Conservation (phyloP, 176 grass and related monocot genomes). For the Cenchrus fungigraminus region DNA sequence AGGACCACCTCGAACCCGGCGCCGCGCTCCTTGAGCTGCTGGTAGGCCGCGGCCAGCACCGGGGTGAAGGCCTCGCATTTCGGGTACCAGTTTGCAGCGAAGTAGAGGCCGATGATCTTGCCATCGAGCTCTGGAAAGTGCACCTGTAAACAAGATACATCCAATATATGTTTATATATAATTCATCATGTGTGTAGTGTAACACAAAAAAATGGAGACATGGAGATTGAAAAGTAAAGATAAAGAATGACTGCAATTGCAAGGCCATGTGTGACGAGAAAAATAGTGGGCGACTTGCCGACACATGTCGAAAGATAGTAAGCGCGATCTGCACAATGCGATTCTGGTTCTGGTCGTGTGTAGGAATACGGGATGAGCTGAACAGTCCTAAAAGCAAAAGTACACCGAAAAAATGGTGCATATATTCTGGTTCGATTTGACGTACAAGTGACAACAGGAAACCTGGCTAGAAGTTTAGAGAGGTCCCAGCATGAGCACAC, state of each 20-base stretch:
- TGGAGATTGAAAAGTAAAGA: background rate
- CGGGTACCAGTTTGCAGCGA: slow-evolving; percentile 69
- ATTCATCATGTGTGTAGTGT: background rate
- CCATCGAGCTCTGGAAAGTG: slow-evolving; percentile 50
- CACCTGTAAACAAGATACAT: slow-evolving; percentile 34
- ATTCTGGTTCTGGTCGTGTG: slow-evolving; percentile 27
- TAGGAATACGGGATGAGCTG: background rate
- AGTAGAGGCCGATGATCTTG: slow-evolving; percentile 63
- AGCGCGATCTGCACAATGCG: background rate
- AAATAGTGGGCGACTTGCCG: background rate
- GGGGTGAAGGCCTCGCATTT: slow-evolving; percentile 70
- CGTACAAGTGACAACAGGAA: background rate
- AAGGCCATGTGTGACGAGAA: background rate
- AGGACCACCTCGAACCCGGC: slow-evolving; percentile 60
- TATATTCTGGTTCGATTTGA: slow-evolving; percentile 17
- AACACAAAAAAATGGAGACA: background rate
- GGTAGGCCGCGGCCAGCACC: slow-evolving; percentile 53
- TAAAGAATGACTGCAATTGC: slow-evolving; percentile 3
- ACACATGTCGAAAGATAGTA: slow-evolving; percentile 1
- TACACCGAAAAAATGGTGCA: background rate
- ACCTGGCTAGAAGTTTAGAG: background rate
- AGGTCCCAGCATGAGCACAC: background rate
- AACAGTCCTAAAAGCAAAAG: slow-evolving; percentile 1
- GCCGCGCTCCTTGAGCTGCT: slow-evolving; percentile 33
- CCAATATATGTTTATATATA: background rate